phyloP scores from a whole-genome alignment of 2,329 filamentous ascomycete genomes.

The Trichophyton schoenleinii region DNA sequence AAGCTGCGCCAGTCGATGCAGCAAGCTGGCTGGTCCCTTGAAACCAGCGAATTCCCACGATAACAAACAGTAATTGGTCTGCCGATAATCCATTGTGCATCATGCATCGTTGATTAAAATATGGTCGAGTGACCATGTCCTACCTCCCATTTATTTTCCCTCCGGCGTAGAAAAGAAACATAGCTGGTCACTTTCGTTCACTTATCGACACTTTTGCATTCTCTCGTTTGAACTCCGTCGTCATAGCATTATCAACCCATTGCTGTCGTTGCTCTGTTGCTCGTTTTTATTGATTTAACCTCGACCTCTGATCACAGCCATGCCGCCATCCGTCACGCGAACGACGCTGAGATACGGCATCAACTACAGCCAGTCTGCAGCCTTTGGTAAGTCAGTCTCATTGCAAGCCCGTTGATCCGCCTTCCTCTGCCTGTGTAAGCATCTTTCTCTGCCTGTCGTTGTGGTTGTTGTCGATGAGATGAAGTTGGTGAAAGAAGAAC shows the following conservation, averaged over 20 bases:
- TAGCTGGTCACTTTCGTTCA: not conserved
- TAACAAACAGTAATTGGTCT: not conserved
- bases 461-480: not conserved
- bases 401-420: not conserved
- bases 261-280: not conserved
- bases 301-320: not conserved
- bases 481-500: not conserved
- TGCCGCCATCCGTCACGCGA: not conserved
- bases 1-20: not conserved
- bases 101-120: not conserved
- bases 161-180: not conserved
- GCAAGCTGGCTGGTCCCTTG: not conserved
- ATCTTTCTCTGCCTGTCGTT: not conserved
- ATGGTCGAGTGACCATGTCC: constrained; percentile 1
- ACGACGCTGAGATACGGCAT: constrained; percentile 2
- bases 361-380: not conserved
- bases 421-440: not conserved
- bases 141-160: not conserved
- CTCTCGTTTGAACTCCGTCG: not conserved
- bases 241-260: not conserved
- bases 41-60: not conserved
- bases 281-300: not conserved
- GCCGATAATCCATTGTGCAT: not conserved
- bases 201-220: not conserved
- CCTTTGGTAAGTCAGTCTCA: not conserved